Conservation (phyloP, 202 grass and related monocot genomes). For the Digitaria exilis region DNA sequence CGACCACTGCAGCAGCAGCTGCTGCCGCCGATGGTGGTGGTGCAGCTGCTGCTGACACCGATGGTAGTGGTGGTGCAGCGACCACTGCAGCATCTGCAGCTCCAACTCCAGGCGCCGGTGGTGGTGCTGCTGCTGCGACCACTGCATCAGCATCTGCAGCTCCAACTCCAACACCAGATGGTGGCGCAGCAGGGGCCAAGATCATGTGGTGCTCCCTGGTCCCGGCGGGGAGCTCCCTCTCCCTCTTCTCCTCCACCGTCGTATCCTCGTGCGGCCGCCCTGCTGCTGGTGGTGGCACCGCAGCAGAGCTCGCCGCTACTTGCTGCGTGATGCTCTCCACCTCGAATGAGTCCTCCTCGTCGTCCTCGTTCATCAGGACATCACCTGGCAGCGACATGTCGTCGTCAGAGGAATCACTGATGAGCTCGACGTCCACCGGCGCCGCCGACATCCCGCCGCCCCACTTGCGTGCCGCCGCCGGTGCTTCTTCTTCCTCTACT, state of each 20-base stretch:
- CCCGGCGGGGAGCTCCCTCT: slow-evolving; percentile 50
- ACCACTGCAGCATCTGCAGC: not conserved
- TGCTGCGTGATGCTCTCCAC: slow-evolving; percentile 54
- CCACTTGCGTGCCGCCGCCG: not conserved
- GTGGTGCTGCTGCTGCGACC: not conserved
- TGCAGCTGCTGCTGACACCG: not conserved
- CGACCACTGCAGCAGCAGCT: no score
- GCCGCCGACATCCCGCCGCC: not conserved
- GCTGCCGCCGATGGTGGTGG: not conserved
- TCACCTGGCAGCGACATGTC: slow-evolving; percentile 38
- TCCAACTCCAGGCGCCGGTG: not conserved
- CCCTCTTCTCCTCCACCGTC: slow-evolving; percentile 54
- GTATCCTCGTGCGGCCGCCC: slow-evolving; percentile 31
- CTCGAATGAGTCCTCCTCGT: slow-evolving; percentile 49
- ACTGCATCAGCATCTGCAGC: no score
- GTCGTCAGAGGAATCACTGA: slow-evolving; percentile 58
- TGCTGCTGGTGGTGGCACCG: not conserved
- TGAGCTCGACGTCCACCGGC: slow-evolving; percentile 54
- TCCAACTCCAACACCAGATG: no score
- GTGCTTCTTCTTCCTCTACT: no score
- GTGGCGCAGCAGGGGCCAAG: slow-evolving; percentile 33
- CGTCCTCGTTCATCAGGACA: not conserved
- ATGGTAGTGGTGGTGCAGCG: no score
- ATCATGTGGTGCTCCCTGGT: slow-evolving; percentile 55
- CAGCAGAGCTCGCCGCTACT: not conserved